A percentile compares a stretch with the other conserved stretches of the same genome.
phyloP scores from a whole-genome alignment of 1,139 yeast genomes.

The Debaryomyces subglobosus region DNA sequence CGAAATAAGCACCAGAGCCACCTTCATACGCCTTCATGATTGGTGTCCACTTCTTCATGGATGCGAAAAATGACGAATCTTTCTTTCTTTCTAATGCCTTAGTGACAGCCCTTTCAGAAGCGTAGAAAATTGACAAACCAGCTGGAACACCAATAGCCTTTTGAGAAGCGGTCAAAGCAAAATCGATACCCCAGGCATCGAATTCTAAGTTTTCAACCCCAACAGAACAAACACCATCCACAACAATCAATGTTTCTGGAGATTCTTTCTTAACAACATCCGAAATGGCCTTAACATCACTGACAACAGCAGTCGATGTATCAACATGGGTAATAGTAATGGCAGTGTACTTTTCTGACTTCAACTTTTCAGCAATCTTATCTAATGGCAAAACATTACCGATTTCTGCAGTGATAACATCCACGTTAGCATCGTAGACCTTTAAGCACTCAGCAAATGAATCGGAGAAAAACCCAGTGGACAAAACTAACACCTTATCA shows the following conservation, averaged over 20 bases:
- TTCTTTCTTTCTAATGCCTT: constrained; percentile 60
- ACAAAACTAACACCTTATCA: constrained; percentile 73
- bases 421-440: constrained; percentile 71
- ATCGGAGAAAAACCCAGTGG: constrained; percentile 94
- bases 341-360: constrained; percentile 57
- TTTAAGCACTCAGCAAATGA: constrained; percentile 78
- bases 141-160: constrained; percentile 96
- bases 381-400: constrained; percentile 72
- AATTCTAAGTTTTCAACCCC: constrained; percentile 87
- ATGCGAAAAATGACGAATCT: constrained; percentile 70
- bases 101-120: constrained; percentile 73
- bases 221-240: constrained; percentile 94
- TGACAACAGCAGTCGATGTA: constrained; percentile 90
- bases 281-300: constrained; percentile 69
- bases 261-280: constrained; percentile 60
- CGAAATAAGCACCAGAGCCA: constrained; percentile 84
- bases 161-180: constrained; percentile 88
- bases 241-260: constrained; percentile 81
- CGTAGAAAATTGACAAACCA: constrained; percentile 79
- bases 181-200: constrained; percentile 90
- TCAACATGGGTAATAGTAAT: constrained; percentile 94
- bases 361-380: constrained; percentile 57
- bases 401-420: constrained; percentile 67
- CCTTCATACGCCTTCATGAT: constrained; percentile 85
- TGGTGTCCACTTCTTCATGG: constrained; percentile 85